These are phyloP conservation scores for Silene uniflora DNA, from an alignment of 148 eudicot species.

Conservation along the genomic window DNA sequence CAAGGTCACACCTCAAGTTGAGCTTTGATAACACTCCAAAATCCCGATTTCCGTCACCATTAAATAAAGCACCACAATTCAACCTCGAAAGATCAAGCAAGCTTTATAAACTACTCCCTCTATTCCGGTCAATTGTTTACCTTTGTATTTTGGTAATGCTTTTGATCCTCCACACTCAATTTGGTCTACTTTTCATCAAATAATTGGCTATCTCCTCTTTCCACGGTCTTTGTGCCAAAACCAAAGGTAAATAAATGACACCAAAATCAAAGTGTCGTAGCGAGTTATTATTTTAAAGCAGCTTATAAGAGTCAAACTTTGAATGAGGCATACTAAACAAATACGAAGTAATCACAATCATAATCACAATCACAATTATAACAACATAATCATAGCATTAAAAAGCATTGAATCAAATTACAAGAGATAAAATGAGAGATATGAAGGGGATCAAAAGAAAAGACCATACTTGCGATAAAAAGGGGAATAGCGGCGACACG, in stretches of 20 bases:
- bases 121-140: too few relatives aligned
- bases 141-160: too few relatives aligned
- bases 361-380: neutral
- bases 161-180: too few relatives aligned
- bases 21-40: neutral
- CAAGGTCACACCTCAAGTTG: neutral
- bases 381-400: neutral
- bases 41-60: neutral
- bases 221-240: too few relatives aligned
- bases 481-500: slow-evolving; percentile 87
- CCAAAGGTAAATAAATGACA: too few relatives aligned
- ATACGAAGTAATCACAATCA: too few relatives aligned
- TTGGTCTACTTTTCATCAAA: too few relatives aligned
- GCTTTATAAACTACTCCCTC: neutral
- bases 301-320: too few relatives aligned
- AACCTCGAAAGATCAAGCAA: neutral
- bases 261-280: neutral
- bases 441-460: neutral
- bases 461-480: slow-evolving; percentile 64
- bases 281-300: neutral
- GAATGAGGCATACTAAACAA: too few relatives aligned
- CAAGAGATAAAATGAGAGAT: neutral
- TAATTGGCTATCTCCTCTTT: too few relatives aligned
- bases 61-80: neutral
- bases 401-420: neutral